phyloP scores from a whole-genome alignment of 805 yeast species.

The Myxozyma lipomycoides region DNA sequence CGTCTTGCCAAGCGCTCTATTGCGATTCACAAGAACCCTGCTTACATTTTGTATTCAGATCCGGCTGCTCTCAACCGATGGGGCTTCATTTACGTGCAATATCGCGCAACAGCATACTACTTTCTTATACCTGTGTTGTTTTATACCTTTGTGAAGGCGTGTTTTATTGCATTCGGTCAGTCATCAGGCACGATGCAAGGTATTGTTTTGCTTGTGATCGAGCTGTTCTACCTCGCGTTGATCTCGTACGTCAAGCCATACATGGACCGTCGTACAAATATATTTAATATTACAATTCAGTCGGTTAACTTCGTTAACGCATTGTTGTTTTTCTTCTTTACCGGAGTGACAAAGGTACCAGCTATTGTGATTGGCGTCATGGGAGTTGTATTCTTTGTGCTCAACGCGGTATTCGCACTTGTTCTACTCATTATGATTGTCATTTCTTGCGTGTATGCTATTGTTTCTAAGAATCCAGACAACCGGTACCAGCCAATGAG shows the following conservation, averaged over 20 bases:
- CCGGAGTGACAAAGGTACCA: slow-evolving; percentile 66
- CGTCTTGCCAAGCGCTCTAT: slow-evolving; percentile 69
- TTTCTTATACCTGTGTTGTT: slow-evolving; percentile 64
- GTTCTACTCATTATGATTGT: slow-evolving; percentile 79
- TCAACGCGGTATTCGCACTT: slow-evolving; percentile 86
- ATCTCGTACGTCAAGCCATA: slow-evolving; percentile 77
- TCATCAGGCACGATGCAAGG: slow-evolving; percentile 77
- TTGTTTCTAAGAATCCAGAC: slow-evolving; percentile 88
- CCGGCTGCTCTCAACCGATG: slow-evolving; percentile 72
- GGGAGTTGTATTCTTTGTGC: slow-evolving; percentile 82
- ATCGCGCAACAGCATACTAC: slow-evolving; percentile 80
- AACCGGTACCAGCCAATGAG: slow-evolving; percentile 92
- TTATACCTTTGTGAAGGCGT: slow-evolving; percentile 68
- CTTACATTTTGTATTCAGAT: slow-evolving; percentile 85
- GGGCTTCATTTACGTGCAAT: slow-evolving; percentile 91
- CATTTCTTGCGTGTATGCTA: slow-evolving; percentile 78
- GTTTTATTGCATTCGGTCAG: slow-evolving; percentile 85
- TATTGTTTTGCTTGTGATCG: slow-evolving; percentile 68
- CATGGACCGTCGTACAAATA: slow-evolving; percentile 91
- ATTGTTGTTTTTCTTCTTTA: slow-evolving; percentile 82
- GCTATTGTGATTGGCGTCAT: slow-evolving; percentile 90
- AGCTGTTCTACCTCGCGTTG: slow-evolving; percentile 61
- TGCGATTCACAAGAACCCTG: slow-evolving; percentile 79
- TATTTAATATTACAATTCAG: slow-evolving; percentile 83
- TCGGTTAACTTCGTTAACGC: slow-evolving; percentile 78